Conservation (phyloP, 2,329 filamentous ascomycete genomes). For the Monilinia vaccinii-corymbosi region DNA sequence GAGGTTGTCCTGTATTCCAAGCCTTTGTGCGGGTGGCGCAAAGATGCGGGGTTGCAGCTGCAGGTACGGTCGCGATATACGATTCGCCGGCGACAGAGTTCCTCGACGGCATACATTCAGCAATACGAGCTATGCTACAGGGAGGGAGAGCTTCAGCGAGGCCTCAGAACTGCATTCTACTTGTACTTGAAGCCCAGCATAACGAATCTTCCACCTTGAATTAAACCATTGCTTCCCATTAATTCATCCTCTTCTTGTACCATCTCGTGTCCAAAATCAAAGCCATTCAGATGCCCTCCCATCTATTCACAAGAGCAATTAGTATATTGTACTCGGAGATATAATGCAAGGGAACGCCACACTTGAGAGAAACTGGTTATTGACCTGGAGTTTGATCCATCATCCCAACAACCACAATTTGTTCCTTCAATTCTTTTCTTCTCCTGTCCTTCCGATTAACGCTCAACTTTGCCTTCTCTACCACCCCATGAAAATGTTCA, state of each 20-base stretch:
- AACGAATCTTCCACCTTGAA: neutral
- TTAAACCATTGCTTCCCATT: neutral
- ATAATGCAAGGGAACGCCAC: neutral
- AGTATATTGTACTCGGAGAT: conserved; percentile 1
- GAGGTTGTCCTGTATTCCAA: neutral
- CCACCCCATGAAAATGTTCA: conserved; percentile 14
- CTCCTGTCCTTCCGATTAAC: conserved; percentile 17
- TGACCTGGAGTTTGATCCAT: conserved; percentile 22
- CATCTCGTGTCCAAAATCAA: conserved; percentile 15
- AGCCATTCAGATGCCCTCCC: conserved; percentile 16
- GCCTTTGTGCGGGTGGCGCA: conserved; percentile 1
- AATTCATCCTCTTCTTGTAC: neutral
- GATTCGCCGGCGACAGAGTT: neutral
- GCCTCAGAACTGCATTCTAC: neutral
- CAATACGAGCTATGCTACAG: neutral
- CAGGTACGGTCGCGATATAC: neutral
- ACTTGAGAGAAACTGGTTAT: neutral
- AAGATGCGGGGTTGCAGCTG: conserved; percentile 10
- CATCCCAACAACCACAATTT: conserved; percentile 21
- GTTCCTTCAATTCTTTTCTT: conserved; percentile 22
- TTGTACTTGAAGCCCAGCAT: neutral
- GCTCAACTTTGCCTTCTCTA: conserved; percentile 17
- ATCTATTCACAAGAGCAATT: conserved; percentile 9
- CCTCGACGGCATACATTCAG: neutral
- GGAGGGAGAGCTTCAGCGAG: neutral